Percentiles rank a stretch among this genome's conserved stretches.
These are phyloP conservation scores for Apiospora koreana DNA, from an alignment of 2,329 filamentous ascomycete species.

Conservation along the genomic window DNA sequence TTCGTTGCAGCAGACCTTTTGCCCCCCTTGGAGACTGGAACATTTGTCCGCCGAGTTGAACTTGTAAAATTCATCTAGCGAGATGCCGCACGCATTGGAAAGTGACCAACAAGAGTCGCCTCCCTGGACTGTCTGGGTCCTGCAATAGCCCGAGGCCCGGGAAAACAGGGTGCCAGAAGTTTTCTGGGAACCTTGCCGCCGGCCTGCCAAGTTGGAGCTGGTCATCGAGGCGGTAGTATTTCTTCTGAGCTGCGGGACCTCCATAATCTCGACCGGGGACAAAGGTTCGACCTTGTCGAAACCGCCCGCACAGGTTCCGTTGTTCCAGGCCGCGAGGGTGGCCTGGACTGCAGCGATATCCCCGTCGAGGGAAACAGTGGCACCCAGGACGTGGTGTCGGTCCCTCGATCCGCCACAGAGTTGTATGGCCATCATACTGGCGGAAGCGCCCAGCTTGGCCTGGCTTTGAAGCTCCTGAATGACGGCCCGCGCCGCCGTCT, in stretches of 20 bases:
- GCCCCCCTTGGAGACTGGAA: slow-evolving; percentile 16
- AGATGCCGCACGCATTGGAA: background rate
- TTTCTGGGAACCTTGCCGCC: background rate
- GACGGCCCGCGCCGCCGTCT: background rate
- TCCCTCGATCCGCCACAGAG: background rate
- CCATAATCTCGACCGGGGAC: background rate
- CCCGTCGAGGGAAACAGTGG: background rate
- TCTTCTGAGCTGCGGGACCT: background rate
- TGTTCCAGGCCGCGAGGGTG: background rate
- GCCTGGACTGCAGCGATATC: background rate
- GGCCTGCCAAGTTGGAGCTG: background rate
- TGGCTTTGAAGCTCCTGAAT: background rate
- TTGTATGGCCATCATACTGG: background rate
- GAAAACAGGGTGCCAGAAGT: background rate
- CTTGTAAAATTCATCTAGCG: slow-evolving; percentile 15
- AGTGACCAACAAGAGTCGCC: background rate
- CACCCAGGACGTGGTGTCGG: background rate
- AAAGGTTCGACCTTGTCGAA: background rate
- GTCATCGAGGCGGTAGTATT: background rate
- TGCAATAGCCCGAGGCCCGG: background rate
- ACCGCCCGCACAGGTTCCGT: background rate
- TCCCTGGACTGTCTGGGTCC: background rate
- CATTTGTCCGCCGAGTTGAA: slow-evolving; percentile 15
- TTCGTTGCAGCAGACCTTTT: slow-evolving; percentile 22
- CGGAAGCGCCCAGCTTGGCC: background rate